Percentiles rank a stretch among this genome's conserved stretches.
Conservation (phyloP, 345 rosid species). For the Boechera divaricarpa region DNA sequence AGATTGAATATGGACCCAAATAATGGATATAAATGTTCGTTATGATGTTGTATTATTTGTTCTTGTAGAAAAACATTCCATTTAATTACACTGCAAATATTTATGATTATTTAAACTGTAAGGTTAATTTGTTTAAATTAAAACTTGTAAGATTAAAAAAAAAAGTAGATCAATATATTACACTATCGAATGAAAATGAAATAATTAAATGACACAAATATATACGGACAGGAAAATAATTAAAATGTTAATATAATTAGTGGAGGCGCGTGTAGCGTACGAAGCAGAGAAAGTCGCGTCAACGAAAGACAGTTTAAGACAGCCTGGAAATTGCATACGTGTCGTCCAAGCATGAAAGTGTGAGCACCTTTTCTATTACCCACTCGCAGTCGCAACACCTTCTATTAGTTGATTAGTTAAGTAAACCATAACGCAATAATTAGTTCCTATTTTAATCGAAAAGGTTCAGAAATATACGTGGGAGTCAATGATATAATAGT, state of each 20-base stretch:
- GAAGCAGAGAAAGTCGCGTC: conserved; percentile 30
- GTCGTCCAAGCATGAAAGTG: conserved; percentile 40
- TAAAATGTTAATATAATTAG: background rate
- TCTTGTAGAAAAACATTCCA: background rate
- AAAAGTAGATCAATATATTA: no score
- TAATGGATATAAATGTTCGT: background rate
- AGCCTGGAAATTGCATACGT: conserved; percentile 37
- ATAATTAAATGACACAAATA: background rate
- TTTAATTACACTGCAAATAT: background rate
- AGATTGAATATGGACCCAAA: conserved; percentile 6
- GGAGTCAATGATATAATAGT: no score
- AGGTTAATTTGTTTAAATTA: background rate
- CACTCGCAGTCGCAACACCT: no score
- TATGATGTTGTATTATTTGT: background rate
- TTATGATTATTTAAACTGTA: background rate
- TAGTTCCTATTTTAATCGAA: background rate
- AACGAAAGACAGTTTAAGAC: conserved; percentile 25
- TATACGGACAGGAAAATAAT: background rate
- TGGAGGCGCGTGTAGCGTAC: conserved; percentile 29
- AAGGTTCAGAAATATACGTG: background rate
- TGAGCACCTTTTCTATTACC: conserved; percentile 10
- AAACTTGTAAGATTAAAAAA: background rate
- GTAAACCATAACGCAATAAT: background rate
- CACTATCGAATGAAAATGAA: no score
- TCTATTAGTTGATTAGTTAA: background rate